Evolutionary conservation across 495 filamentous ascomycete genomes (phyloP), one percentile per base, ranked within the genome.

Genomic region (Trichoderma asperelloides): DNA sequence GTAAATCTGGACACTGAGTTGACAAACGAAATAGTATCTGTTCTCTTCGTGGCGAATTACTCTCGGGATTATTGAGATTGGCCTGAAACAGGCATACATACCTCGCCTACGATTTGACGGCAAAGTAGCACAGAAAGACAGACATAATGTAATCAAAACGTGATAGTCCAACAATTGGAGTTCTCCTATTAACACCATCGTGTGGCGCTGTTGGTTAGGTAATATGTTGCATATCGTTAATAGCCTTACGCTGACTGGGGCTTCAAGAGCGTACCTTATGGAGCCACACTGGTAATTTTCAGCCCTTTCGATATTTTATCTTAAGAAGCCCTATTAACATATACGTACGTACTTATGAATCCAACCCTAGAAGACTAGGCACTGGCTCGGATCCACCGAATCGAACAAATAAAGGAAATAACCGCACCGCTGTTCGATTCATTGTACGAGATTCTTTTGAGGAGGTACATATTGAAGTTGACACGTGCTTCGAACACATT

Each of bases 41-140:
- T 84, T 83, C 66, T 79, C 80, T 0, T 75, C 67, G 2, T 83
- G 81, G 82, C 73, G 75, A 39, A 70, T 72, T 43, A 81, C 77
- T 5, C 79, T 84, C 15, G 77, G 81, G 41, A 16, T 80, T 1
- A 71, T 81, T 0, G 72, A 78, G 55, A 30, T 39, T 0, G 77
- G 71, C 5, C 72, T 84, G 13, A 69, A 72, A 8, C 66, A 76
- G 23, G 70, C 73, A 7, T 23, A 62, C 3, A 74, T 82, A 8
- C 30, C 28, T 1, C 70, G 68, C 64, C 60, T 78, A 2, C 75
- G 80, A 2, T 78, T 82, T 63, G 81, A 84, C 67, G 80, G 80
- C n/a, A 78, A 72, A 55, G 73, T 80, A 12, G 71, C 74, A 1
- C 71, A 75, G 18, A 74, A 74, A 23, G 67, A 77, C 15, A 68